Evolutionary conservation across 306 rosid species (phyloP).

Genomic region (Ziziphus jujuba): DNA sequence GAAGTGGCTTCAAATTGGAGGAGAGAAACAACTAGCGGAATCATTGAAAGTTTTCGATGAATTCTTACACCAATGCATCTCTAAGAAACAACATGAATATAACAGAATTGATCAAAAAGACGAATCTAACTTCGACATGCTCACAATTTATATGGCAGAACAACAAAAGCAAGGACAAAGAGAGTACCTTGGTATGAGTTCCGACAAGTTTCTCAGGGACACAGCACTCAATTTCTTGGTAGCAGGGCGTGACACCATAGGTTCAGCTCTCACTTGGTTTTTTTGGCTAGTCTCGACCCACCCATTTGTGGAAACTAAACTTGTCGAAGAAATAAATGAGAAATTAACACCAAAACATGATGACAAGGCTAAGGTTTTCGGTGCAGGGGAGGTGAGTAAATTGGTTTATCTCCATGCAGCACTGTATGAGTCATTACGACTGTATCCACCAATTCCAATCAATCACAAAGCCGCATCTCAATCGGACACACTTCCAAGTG

Average conservation of each 20-base stretch:
- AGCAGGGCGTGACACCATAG: slow-evolving; percentile 26
- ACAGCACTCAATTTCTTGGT: slow-evolving; percentile 6
- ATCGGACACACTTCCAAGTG: slow-evolving; percentile 45
- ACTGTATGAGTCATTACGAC: slow-evolving; percentile 46
- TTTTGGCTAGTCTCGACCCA: slow-evolving; percentile 25
- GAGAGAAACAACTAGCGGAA: slow-evolving; percentile 26
- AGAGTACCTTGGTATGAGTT: background rate
- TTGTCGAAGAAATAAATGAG: slow-evolving; percentile 27
- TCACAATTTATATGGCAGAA: slow-evolving; percentile 23
- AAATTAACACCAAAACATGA: background rate
- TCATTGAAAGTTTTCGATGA: slow-evolving; percentile 35
- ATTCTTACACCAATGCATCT: slow-evolving; percentile 28
- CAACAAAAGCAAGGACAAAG: background rate
- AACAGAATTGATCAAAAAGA: background rate
- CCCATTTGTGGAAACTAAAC: slow-evolving; percentile 17
- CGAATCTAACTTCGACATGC: slow-evolving; percentile 24
- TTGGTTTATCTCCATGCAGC: slow-evolving; percentile 47
- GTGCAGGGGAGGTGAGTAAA: slow-evolving; percentile 6
- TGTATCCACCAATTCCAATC: slow-evolving; percentile 50
- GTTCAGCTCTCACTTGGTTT: slow-evolving; percentile 28
- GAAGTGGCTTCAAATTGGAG: slow-evolving; percentile 38
- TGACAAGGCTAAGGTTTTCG: background rate
- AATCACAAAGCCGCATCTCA: slow-evolving; percentile 13
- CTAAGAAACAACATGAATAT: slow-evolving; percentile 20
- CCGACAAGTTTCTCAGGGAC: slow-evolving; percentile 30